phyloP scores from a whole-genome alignment of 2,329 filamentous ascomycete genomes.

The Claviceps lovelessii region DNA sequence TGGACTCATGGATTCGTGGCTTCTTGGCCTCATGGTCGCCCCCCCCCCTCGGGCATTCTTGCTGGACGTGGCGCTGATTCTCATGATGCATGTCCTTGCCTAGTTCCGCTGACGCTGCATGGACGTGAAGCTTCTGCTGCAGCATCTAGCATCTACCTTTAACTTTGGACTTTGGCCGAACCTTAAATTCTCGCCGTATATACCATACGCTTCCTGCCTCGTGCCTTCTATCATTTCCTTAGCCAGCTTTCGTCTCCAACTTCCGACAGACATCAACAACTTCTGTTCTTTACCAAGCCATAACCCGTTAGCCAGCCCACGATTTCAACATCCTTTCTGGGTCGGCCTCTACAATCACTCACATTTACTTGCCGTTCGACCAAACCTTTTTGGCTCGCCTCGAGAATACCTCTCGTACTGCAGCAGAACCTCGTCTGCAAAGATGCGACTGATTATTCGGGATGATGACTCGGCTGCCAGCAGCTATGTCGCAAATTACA shows the following conservation, averaged over 20 bases:
- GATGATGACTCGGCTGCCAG: constrained; percentile 56
- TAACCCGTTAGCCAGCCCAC: neutral
- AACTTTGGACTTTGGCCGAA: neutral
- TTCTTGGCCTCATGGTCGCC: neutral
- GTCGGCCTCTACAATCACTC: neutral
- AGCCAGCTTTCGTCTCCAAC: neutral
- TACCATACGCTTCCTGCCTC: neutral
- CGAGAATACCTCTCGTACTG: neutral
- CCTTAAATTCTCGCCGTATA: neutral
- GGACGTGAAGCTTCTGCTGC: neutral
- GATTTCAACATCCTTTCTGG: neutral
- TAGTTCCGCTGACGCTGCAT: neutral
- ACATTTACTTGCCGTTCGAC: neutral
- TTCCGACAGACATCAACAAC: neutral
- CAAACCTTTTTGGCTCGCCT: neutral
- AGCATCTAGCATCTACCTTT: neutral
- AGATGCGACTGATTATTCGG: constrained; percentile 72
- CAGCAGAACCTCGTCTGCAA: constrained; percentile 9
- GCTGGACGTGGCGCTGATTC: neutral
- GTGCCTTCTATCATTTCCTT: neutral
- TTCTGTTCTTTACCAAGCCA: neutral
- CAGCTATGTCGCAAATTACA: constrained; percentile 66
- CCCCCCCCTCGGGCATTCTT: too few species aligned
- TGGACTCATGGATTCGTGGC: neutral
- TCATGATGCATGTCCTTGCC: neutral